phyloP scores from a whole-genome alignment of 305 asterid species.

The Rubia balearica region DNA sequence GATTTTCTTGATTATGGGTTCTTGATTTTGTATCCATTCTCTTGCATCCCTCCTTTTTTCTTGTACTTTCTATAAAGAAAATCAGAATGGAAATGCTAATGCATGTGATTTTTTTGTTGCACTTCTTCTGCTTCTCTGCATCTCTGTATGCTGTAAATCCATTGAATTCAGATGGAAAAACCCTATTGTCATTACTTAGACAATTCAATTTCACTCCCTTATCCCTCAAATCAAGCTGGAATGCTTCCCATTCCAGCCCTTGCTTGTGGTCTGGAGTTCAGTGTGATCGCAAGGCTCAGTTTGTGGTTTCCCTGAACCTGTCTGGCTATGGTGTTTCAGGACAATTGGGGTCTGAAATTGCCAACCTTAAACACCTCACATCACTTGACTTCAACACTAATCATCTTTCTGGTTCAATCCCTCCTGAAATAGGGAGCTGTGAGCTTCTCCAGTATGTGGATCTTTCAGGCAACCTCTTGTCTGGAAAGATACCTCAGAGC shows the following conservation, averaged over 20 bases:
- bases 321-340: slow-evolving; percentile 55
- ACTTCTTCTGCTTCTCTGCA: slow-evolving; percentile 20
- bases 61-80: neutral
- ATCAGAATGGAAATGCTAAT: neutral
- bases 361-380: slow-evolving; percentile 37
- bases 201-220: slow-evolving; percentile 58
- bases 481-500: slow-evolving; percentile 55
- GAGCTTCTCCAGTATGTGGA: slow-evolving; percentile 44
- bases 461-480: slow-evolving; percentile 42
- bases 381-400: slow-evolving; percentile 40
- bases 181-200: slow-evolving; percentile 51
- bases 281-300: slow-evolving; percentile 31
- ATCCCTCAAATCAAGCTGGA: slow-evolving; percentile 53
- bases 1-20: neutral
- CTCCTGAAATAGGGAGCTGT: slow-evolving; percentile 43
- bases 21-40: too few species aligned
- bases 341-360: slow-evolving; percentile 56
- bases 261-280: slow-evolving; percentile 79
- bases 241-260: slow-evolving; percentile 63
- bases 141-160: slow-evolving; percentile 20
- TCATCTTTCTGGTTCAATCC: slow-evolving; percentile 49
- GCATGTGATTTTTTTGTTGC: slow-evolving; percentile 13
- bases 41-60: neutral
- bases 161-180: slow-evolving; percentile 49
- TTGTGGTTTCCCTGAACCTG: slow-evolving; percentile 42